Base-by-base conservation (phyloP, 2,329 filamentous ascomycete species). In the Aspergillus pseudoglaucus region DNA sequence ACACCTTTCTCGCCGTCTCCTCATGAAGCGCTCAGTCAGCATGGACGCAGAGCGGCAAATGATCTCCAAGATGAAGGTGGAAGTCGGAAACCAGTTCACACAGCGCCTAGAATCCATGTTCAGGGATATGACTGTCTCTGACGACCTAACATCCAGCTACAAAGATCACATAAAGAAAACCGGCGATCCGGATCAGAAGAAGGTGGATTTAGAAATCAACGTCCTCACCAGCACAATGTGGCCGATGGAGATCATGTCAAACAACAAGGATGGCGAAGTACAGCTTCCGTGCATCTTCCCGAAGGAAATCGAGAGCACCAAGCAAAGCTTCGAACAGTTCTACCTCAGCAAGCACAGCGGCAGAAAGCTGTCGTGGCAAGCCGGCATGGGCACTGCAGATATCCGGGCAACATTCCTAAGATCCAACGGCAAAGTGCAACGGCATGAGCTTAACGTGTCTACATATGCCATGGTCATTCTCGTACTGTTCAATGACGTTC, bases 101-200 rank as follows among this genome's bases (percentile, higher is more conserved):
- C 76, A 82, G 61, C 95, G 94, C 65, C 82, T 98, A 40, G 93
- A 98, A 64, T 87, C 90, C 55, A 97, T 98, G 90, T 96, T 98
- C 75, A 90, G 90, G 69, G 93, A 98, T 62, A 90, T 97, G 81
- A 82, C 85, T 14, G 83, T 90, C 10, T 96, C 90, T 0, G 83
- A 85, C 47, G 91, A 95, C 55, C 78, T 96, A 22, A 89, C 87
- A 0, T 72, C 82, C 10, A 82, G 80, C 47, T 97, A 94, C 72
- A 85, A 84, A 55, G 78, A 80, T 14, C 81, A 91, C 53, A 82
- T 83, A 67, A 79, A 65, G 67, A 82, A 65, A 61, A 78, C 70
- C 14, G 77, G 72, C n/a, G 77, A 79, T 45, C 69, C 70, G 2
- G 76, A 83, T 49, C 72, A 76, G 3, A 82, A 79, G 62, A 81